These are phyloP conservation scores for Stylonectria norvegica DNA, from an alignment of 2,329 filamentous ascomycete genomes.

Conservation along the genomic window DNA sequence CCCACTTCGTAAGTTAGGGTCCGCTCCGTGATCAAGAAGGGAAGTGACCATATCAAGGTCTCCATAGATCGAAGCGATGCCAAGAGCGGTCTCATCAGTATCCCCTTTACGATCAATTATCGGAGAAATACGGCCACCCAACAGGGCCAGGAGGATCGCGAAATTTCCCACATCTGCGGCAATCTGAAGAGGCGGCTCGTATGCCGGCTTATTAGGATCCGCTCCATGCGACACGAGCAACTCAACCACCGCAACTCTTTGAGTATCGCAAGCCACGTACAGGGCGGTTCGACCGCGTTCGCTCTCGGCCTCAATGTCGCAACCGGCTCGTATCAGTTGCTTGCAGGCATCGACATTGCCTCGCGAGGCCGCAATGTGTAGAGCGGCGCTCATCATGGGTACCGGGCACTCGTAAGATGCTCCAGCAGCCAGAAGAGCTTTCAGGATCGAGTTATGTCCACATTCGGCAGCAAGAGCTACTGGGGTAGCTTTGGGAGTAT, in stretches of 20 bases:
- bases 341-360: conserved; percentile 9
- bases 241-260: conserved; percentile 7
- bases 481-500: conserved; percentile 14
- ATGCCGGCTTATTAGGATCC: conserved; percentile 10
- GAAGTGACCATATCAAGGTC: conserved; percentile 12
- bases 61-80: conserved; percentile 9
- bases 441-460: conserved; percentile 8
- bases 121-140: conserved; percentile 7
- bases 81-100: conserved; percentile 10
- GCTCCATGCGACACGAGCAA: conserved; percentile 12
- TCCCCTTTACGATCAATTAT: conserved; percentile 9
- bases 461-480: conserved; percentile 12
- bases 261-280: conserved; percentile 10
- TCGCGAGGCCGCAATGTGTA: conserved; percentile 12
- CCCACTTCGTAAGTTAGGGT: conserved; percentile 13
- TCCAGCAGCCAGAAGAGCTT: conserved; percentile 11
- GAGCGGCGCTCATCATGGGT: conserved; percentile 3
- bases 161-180: conserved; percentile 12
- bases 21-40: conserved; percentile 20
- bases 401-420: conserved; percentile 10
- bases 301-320: conserved; percentile 10
- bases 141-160: conserved; percentile 7
- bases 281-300: conserved; percentile 8
- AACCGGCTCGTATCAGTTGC: conserved; percentile 12
- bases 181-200: conserved; percentile 13